Conservation (phyloP, 495 filamentous ascomycete species). For the Aspergillus cristatus region DNA sequence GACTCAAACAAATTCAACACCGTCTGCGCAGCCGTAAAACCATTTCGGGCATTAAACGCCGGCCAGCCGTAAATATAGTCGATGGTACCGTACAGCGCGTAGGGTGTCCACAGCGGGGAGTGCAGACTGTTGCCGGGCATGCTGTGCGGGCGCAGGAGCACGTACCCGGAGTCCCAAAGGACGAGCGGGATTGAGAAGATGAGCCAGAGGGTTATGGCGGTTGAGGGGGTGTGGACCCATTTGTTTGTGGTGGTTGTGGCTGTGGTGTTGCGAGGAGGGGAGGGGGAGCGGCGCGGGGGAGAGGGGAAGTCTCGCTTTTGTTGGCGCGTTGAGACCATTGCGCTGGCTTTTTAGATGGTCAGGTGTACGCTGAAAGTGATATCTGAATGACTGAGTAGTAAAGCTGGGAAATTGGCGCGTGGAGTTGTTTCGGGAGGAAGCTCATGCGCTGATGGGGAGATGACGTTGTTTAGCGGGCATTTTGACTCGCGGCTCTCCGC, state of each 20-base stretch:
- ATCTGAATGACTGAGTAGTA: no score
- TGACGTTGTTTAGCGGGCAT: no score
- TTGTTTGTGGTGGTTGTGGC: conserved; percentile 19
- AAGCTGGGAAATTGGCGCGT: no score
- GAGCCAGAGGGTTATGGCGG: conserved; percentile 63
- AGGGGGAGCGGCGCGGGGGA: conserved; percentile 14
- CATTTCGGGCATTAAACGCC: conserved; percentile 59
- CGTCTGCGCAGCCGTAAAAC: conserved; percentile 74
- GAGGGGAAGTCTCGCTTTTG: conserved; percentile 40
- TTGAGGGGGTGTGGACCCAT: conserved; percentile 60
- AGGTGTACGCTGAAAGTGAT: no score
- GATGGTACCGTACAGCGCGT: conserved; percentile 70
- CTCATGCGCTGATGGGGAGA: no score
- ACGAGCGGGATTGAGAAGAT: conserved; percentile 69
- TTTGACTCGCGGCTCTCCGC: no score
- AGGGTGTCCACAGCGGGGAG: conserved; percentile 67
- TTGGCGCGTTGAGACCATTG: conserved; percentile 46
- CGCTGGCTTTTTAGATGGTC: no score
- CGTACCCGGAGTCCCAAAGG: conserved; percentile 75
- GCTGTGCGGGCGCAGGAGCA: conserved; percentile 69
- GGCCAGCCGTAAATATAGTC: conserved; percentile 83
- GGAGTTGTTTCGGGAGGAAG: no score
- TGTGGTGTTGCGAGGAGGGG: conserved; percentile 12
- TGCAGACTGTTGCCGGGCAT: conserved; percentile 76
- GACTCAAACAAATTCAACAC: conserved; percentile 67